Base-by-base conservation (phyloP, 2,329 filamentous ascomycete species). In the Tolypocladium sp. region DNA sequence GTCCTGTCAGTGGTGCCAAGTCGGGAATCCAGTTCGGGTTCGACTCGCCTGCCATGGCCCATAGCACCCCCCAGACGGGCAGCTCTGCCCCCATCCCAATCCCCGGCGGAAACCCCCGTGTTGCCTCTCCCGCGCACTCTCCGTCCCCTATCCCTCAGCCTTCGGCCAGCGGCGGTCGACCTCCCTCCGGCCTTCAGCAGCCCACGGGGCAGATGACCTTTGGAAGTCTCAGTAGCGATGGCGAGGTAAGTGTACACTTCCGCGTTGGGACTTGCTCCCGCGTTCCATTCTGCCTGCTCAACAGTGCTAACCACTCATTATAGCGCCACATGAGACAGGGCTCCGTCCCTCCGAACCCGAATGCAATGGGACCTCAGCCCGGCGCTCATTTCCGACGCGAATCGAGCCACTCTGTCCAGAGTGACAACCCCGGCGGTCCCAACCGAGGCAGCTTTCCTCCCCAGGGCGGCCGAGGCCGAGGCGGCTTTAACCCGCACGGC, bases 71-170 rank as follows among this genome's bases (percentile, higher is more conserved):
- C 17, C 83, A 87, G 67, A 73, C 78, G 58, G 72, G 76, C 63
- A 74, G 74, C 64, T 77, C 83, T 64, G 81, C 79, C 42, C 83
- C 81, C 61, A 87, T 83, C 65, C 79, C 78, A 74, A 91, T 84
- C 74, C 86, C 85, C 69, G 74, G 81, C 73, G 68, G 82, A 78
- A 70, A 79, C 75, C 88, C 89, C 62, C 85, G 90, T 67, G 83
- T 93, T 57, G 86, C 87, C 55, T 96, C 92, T 53, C 94, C 94
- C 7, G 87, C 90, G 55, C 88, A 89, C 66, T 97, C 93, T 53
- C 94, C 94, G 4, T 93, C 91, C 49, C 94, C 94, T 5, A 97
- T 97, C 67, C 93, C 94, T 38, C 90, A 93, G 74, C 91, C 92
- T 57, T 85, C 88, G 58, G 87, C 88, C 40, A 90, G 87, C 69